Percentiles rank a stretch among this genome's conserved stretches.
These are phyloP conservation scores for Rhodotorula glutinis DNA, from an alignment of 1,284 basidiomycete genomes.

Conservation along the genomic window DNA sequence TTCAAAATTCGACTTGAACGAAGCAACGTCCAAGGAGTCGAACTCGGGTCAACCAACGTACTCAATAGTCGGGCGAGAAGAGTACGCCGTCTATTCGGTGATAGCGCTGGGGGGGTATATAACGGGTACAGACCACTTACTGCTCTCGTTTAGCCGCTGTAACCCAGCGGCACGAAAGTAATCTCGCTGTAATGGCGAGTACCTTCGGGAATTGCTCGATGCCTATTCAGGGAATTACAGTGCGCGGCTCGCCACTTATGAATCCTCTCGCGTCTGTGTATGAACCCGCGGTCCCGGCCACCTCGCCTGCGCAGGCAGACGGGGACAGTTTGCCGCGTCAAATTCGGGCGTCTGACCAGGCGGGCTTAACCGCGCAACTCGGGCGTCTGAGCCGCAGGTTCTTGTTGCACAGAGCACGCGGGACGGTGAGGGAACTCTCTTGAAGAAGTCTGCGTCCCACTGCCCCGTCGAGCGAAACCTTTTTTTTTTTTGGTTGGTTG, in stretches of 20 bases:
- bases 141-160: background rate
- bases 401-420: conserved; percentile 23
- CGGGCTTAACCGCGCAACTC: conserved; percentile 16
- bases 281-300: conserved; percentile 4
- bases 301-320: conserved; percentile 7
- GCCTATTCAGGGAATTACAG: conserved; percentile 5
- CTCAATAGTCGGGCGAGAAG: too few relatives aligned
- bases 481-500: background rate
- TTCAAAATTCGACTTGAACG: too few relatives aligned
- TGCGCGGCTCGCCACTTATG: conserved; percentile 13
- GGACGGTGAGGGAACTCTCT: conserved; percentile 17
- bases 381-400: background rate
- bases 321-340: background rate
- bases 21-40: too few relatives aligned
- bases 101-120: too few relatives aligned
- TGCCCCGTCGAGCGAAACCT: conserved; percentile 20
- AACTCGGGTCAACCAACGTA: background rate
- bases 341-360: background rate
- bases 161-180: background rate
- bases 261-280: conserved; percentile 5
- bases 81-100: too few relatives aligned
- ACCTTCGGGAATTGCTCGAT: conserved; percentile 4
- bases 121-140: too few relatives aligned
- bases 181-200: conserved; percentile 6
- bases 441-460: conserved; percentile 10